phyloP scores from a whole-genome alignment of 1,139 yeast species.

The Blastobotrys proliferans region DNA sequence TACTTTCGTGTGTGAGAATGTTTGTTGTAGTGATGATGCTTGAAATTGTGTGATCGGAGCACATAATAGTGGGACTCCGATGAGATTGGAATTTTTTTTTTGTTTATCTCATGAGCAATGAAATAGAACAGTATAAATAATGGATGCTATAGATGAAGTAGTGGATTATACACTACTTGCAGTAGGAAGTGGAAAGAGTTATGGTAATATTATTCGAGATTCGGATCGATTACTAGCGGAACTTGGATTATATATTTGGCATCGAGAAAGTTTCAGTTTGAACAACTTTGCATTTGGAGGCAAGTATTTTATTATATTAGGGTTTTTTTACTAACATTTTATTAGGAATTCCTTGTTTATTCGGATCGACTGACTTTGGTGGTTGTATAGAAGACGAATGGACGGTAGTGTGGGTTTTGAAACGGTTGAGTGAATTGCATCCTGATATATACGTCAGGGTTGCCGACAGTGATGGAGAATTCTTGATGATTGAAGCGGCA shows the following conservation, averaged over 20 bases:
- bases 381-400: conserved; percentile 46
- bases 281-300: conserved; percentile 14
- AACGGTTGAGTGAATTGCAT: conserved; percentile 35
- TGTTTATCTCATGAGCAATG: background rate
- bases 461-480: conserved; percentile 56
- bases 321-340: background rate
- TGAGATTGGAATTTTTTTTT: background rate
- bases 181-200: conserved; percentile 3
- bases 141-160: conserved; percentile 9
- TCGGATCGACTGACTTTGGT: conserved; percentile 44
- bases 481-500: conserved; percentile 48
- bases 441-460: conserved; percentile 44
- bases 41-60: too few species aligned
- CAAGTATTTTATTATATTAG: background rate
- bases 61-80: too few species aligned
- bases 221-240: conserved; percentile 5
- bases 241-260: conserved; percentile 27
- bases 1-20: too few species aligned
- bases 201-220: conserved; percentile 3
- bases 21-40: too few species aligned
- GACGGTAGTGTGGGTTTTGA: conserved; percentile 42
- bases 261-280: conserved; percentile 25
- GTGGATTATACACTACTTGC: conserved; percentile 11
- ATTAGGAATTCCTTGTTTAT: conserved; percentile 33
- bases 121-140: too few species aligned